Evolutionary conservation across 371 early-diverging fungal species (phyloP).

Genomic region (Apophysomyces trapeziformis): DNA sequence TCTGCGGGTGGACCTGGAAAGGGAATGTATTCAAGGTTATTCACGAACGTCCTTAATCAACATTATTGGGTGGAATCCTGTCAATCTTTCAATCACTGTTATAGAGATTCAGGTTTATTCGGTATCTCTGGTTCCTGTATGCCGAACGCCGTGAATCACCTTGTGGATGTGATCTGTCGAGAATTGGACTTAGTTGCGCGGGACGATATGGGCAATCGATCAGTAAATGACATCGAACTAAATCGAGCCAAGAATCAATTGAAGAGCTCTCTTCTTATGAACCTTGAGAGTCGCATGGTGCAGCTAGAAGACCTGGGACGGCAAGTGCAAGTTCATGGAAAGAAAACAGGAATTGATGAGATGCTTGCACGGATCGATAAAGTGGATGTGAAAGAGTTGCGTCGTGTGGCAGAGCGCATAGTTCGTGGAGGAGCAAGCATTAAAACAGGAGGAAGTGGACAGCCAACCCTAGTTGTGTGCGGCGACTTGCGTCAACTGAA

Average conservation of each 20-base stretch:
- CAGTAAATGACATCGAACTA: slow-evolving; percentile 68
- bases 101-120: slow-evolving; percentile 91
- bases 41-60: slow-evolving; percentile 93
- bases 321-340: slow-evolving; percentile 84
- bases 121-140: slow-evolving; percentile 88
- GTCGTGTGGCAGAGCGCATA: slow-evolving; percentile 67
- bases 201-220: slow-evolving; percentile 34
- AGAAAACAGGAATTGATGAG: slow-evolving; percentile 76
- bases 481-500: slow-evolving; percentile 53
- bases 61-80: slow-evolving; percentile 95
- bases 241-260: slow-evolving; percentile 95
- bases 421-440: slow-evolving; percentile 61
- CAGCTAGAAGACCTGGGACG: slow-evolving; percentile 95
- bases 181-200: slow-evolving; percentile 80
- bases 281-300: slow-evolving; percentile 89
- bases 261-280: slow-evolving; percentile 91
- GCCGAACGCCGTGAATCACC: slow-evolving; percentile 65
- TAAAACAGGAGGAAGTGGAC: slow-evolving; percentile 59
- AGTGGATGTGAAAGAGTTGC: slow-evolving; percentile 73
- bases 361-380: slow-evolving; percentile 81
- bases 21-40: slow-evolving; percentile 97
- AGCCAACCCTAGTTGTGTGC: slow-evolving; percentile 59
- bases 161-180: slow-evolving; percentile 85
- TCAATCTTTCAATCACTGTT: slow-evolving; percentile 88
- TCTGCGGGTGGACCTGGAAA: slow-evolving; percentile 98